Evolutionary conservation across 75 land plant species (phyloP).

Genomic region (Azolla pinnata): DNA sequence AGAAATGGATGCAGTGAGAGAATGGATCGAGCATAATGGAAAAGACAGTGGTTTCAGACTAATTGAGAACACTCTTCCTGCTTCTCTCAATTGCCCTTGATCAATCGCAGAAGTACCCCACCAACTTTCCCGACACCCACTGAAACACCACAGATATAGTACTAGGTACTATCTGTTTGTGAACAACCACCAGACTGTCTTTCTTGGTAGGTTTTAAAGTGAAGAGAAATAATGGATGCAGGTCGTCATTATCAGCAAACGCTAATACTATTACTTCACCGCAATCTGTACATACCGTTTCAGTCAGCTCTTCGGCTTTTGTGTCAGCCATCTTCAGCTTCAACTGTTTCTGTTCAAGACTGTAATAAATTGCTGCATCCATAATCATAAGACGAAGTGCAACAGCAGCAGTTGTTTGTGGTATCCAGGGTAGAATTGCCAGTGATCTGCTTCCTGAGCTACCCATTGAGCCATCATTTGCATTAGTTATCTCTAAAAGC

Average conservation of each 20-base stretch:
- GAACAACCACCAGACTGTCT: neutral
- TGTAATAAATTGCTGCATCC: constrained; percentile 28
- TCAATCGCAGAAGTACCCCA: neutral
- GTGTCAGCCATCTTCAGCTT: constrained; percentile 15
- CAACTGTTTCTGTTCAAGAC: constrained; percentile 20
- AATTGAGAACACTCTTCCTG: too few relatives aligned
- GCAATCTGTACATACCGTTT: neutral
- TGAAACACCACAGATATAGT: neutral
- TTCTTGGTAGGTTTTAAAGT: neutral
- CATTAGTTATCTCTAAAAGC: constrained; percentile 9
- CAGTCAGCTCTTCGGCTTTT: constrained; percentile 9
- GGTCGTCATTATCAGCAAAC: neutral
- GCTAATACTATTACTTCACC: neutral
- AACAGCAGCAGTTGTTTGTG: constrained; percentile 35
- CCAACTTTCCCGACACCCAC: neutral
- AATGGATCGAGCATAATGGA: too few relatives aligned
- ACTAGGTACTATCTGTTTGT: neutral
- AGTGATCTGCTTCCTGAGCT: neutral
- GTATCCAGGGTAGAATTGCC: constrained; percentile 21
- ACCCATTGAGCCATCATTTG: neutral
- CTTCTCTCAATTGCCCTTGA: too few relatives aligned
- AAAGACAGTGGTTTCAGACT: too few relatives aligned
- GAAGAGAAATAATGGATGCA: neutral
- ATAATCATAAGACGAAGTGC: constrained; percentile 22
- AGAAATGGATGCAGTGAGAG: too few relatives aligned